Evolutionary conservation across 495 filamentous ascomycete species (phyloP), one percentile per base, ranked within the genome.

Genomic region (Aspergillus leporis): DNA sequence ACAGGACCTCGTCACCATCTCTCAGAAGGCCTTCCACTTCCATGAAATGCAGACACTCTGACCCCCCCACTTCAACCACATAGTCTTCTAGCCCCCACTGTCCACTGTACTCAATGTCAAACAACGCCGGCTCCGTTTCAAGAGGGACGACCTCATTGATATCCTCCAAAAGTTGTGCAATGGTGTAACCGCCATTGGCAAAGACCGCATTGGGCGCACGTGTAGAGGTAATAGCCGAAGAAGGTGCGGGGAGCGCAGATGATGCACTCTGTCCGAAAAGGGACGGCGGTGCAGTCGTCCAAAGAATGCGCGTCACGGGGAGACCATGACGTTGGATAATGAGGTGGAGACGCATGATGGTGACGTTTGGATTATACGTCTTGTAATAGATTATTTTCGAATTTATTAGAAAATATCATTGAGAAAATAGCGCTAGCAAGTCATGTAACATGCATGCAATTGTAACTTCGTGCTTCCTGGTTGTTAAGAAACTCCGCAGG

Each of bases 11-110:
- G 66, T 98, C 95, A 22, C 91, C 92, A 45, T 94, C 88, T 47
- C 88, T 86, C 47, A 97, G 78, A 23, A 95, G 73, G 12, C 78
- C 81, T 4, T 79, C 78, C 5, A 97, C 80, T 40, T 82, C 78
- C 66, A 90, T 85, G 63, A 91, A 98, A 79, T 98, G 94, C 51
- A 98, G 70, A 66, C 90, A 95, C 67, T 98, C 94, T 57, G 89
- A 98, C 41, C 85, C 90, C 4, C 75, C 78, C 4, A 97, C 79
- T 69, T 96, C 89, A 30, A 97, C 92, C 18, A 85, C 85, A 73
- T 98, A 98, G 67, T 98, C 91, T 65, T 98, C 94, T 25, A 98
- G 66, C 1, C 93, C 94, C 90, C 90, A 96, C 58, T 88, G 82
- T 14, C 77, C 80, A 54, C 74, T 74, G 30, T 57, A 65, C 31